Percentiles rank a stretch among this genome's conserved stretches.
Conservation (phyloP, 106 monocot genomes). For the Apostasia ramifera region DNA sequence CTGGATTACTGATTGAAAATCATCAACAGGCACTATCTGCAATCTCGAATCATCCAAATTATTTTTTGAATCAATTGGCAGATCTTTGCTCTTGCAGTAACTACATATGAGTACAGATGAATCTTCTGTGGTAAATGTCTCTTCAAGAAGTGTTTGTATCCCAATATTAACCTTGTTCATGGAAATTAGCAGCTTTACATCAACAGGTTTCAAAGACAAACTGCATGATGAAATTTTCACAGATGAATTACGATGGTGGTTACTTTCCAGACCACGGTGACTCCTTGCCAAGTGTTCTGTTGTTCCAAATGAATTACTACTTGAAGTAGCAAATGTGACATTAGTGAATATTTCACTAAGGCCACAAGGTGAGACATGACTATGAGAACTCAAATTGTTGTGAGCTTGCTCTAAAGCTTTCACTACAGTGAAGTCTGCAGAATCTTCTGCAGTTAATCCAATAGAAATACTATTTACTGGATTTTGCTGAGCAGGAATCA, state of each 20-base stretch:
- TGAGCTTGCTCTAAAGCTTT: not conserved
- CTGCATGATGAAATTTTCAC: conserved; percentile 47
- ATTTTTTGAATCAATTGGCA: conserved; percentile 30
- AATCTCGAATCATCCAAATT: conserved; percentile 17
- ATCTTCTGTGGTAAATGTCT: conserved; percentile 23
- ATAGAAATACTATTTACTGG: not conserved
- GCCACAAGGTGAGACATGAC: not conserved
- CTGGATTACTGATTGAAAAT: conserved; percentile 18
- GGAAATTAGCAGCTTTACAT: conserved; percentile 29
- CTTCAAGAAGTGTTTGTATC: conserved; percentile 42
- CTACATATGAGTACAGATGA: conserved; percentile 26
- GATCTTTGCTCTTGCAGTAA: conserved; percentile 33
- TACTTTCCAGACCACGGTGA: conserved; percentile 57
- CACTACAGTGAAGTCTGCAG: not conserved
- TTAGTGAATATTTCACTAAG: not conserved
- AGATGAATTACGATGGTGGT: conserved; percentile 25
- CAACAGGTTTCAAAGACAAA: conserved; percentile 33
- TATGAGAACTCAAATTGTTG: not conserved
- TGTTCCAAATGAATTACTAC: conserved; percentile 17
- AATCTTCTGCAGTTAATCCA: not conserved
- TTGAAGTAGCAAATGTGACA: not conserved
- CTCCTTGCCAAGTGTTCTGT: conserved; percentile 62
- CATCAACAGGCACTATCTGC: conserved; percentile 46
- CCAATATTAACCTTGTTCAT: conserved; percentile 42
- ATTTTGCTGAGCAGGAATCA: not conserved